Evolutionary conservation across 2,329 filamentous ascomycete genomes (phyloP), one percentile per base, ranked within the genome.

Genomic region (Elsinoe perseae): DNA sequence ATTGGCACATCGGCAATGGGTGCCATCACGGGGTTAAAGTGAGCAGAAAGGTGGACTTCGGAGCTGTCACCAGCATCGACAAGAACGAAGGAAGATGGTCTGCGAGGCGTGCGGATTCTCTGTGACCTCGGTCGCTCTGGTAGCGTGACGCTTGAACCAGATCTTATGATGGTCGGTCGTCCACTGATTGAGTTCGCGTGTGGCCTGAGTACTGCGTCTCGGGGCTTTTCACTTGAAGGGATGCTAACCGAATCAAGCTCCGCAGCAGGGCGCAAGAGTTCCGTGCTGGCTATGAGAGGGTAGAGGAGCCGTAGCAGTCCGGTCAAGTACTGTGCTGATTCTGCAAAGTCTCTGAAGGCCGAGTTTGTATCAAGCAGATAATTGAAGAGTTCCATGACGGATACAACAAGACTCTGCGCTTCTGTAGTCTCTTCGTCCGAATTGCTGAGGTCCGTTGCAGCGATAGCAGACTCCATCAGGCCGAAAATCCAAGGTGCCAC

Each of bases 51-150:
- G 1, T 82, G 79, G 1, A 74, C 72, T 52, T 80, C 72, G 8
- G 79, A 77, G 0, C 79, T 75, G 57, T 81, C 81, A 56, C 87
- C 82, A 2, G 87, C 80, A 4, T 87, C 90, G 20, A 98, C 77
- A 1, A 98, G 79, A 27, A 97, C 84, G 68, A 97, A 98, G 0
- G 92, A 96, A 0, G 92, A 96, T 1, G 88, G 86, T 63, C 91
- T 83, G 30, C 85, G 83, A 23, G 95, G 76, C 18, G 84, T 81
- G 5, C 83, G 81, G 0, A 85, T 82, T 59, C 78, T 69, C 43
- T 65, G 65, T 10, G 53, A 25, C 4, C 43, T 57, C 23, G 30
- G 18, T 21, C 54, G 52, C 27, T 44, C 56, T 2, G 59, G 61
- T 10, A 64, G 46, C 3, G 63, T 66, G 2, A 65, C 64, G 52